phyloP scores from a whole-genome alignment of 352 stramenopile genomes.

The Phytophthora tubulina region DNA sequence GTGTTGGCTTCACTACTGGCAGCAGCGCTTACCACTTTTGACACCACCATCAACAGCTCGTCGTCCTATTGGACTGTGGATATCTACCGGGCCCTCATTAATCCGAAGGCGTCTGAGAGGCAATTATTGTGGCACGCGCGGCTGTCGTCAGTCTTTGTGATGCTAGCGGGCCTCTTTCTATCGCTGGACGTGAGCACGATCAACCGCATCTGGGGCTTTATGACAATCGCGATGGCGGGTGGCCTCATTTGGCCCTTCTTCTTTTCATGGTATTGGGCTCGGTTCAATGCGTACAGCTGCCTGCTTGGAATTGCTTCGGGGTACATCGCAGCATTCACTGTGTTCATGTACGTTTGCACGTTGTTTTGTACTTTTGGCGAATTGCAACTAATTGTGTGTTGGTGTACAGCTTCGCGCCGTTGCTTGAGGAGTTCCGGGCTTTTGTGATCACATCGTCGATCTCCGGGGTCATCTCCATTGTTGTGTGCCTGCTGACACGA shows the following conservation, averaged over 20 bases:
- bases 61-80: constrained; percentile 88
- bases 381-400: constrained; percentile 14
- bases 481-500: constrained; percentile 51
- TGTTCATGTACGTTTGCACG: constrained; percentile 70
- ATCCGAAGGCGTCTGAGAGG: constrained; percentile 60
- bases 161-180: constrained; percentile 65
- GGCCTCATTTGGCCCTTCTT: constrained; percentile 82
- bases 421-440: constrained; percentile 61
- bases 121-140: constrained; percentile 77
- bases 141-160: constrained; percentile 63
- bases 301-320: constrained; percentile 62
- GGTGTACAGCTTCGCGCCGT: constrained; percentile 50
- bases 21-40: constrained; percentile 81
- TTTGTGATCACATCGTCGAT: constrained; percentile 73
- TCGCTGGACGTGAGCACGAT: constrained; percentile 80
- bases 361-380: not conserved
- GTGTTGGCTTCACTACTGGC: constrained; percentile 76
- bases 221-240: constrained; percentile 77
- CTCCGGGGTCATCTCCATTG: constrained; percentile 56
- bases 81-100: constrained; percentile 81
- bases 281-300: constrained; percentile 77
- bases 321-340: constrained; percentile 59
- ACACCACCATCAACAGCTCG: constrained; percentile 82
- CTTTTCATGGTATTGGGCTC: constrained; percentile 85
- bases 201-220: constrained; percentile 87